A percentile compares a stretch with the other conserved stretches of the same genome.
Evolutionary conservation across 495 filamentous ascomycete species (phyloP).

Genomic region (Xeromyces bisporus): DNA sequence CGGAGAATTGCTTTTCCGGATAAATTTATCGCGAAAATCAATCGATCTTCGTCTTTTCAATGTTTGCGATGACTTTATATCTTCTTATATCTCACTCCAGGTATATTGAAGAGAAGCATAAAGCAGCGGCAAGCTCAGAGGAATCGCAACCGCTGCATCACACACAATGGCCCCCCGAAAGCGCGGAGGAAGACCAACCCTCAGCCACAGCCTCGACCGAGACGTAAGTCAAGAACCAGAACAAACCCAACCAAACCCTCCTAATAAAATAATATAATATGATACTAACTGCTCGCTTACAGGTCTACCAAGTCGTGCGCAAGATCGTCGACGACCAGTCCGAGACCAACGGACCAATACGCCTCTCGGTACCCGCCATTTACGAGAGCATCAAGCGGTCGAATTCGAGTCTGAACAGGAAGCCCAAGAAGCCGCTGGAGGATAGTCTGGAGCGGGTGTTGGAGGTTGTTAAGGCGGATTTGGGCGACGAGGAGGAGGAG

Average conservation of each 20-base stretch:
- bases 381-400: constrained; percentile 67
- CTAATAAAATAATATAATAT: too few relatives aligned
- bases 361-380: constrained; percentile 42
- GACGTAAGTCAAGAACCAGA: too few relatives aligned
- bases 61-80: too few relatives aligned
- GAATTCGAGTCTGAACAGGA: constrained; percentile 68
- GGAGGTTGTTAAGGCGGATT: constrained; percentile 51
- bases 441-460: constrained; percentile 77
- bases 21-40: too few relatives aligned
- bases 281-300: too few relatives aligned
- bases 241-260: too few relatives aligned
- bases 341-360: constrained; percentile 23
- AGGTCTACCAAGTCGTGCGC: constrained; percentile 60
- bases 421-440: constrained; percentile 63
- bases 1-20: constrained; percentile 2
- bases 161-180: constrained; percentile 19
- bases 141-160: too few relatives aligned
- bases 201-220: constrained; percentile 37
- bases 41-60: too few relatives aligned
- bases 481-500: constrained; percentile 27
- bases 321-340: constrained; percentile 52
- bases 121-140: too few relatives aligned
- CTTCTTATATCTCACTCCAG: too few relatives aligned
- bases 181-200: constrained; percentile 26
- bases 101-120: too few relatives aligned